Evolutionary conservation across 2,329 filamentous ascomycete species (phyloP).

Genomic region (Verticillium isaacii): DNA sequence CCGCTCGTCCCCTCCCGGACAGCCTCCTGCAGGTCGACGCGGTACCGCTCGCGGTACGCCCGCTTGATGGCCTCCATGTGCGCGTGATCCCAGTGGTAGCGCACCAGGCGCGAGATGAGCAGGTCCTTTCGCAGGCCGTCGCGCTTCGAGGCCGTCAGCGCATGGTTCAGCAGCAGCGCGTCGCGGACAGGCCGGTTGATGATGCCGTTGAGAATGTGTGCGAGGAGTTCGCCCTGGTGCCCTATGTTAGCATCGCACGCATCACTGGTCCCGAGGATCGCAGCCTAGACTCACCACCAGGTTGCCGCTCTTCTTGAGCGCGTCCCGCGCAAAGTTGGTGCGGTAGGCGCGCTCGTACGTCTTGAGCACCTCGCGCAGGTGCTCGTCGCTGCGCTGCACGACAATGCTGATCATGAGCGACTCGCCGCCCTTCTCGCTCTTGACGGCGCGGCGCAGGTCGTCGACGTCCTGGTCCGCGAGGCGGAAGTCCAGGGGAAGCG

Average conservation of each 20-base stretch:
- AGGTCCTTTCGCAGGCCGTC: constrained; percentile 76
- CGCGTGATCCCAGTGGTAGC: constrained; percentile 85
- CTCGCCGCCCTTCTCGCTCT: constrained; percentile 77
- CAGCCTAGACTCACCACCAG: constrained; percentile 68
- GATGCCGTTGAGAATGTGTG: constrained; percentile 92
- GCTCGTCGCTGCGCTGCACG: constrained; percentile 71
- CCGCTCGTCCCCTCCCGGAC: constrained; percentile 72
- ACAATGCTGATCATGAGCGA: constrained; percentile 83
- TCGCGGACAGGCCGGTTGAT: constrained; percentile 95
- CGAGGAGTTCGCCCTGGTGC: constrained; percentile 80
- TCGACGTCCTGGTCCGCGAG: constrained; percentile 68
- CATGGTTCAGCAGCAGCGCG: constrained; percentile 85
- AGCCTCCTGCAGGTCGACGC: constrained; percentile 67
- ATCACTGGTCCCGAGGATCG: background rate
- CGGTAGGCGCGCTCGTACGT: constrained; percentile 70
- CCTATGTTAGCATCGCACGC: background rate
- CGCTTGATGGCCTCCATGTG: constrained; percentile 77
- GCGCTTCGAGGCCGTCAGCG: constrained; percentile 67
- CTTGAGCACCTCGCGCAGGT: constrained; percentile 74
- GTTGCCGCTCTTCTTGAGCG: constrained; percentile 84
- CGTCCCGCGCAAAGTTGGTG: constrained; percentile 82
- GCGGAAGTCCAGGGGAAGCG: constrained; percentile 50
- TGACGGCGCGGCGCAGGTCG: constrained; percentile 62
- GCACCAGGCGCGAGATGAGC: constrained; percentile 79
- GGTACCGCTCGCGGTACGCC: constrained; percentile 77